Evolutionary conservation across 2,329 filamentous ascomycete species (phyloP), one percentile per base, ranked within the genome.

Genomic region (Aspergillus versicolor): DNA sequence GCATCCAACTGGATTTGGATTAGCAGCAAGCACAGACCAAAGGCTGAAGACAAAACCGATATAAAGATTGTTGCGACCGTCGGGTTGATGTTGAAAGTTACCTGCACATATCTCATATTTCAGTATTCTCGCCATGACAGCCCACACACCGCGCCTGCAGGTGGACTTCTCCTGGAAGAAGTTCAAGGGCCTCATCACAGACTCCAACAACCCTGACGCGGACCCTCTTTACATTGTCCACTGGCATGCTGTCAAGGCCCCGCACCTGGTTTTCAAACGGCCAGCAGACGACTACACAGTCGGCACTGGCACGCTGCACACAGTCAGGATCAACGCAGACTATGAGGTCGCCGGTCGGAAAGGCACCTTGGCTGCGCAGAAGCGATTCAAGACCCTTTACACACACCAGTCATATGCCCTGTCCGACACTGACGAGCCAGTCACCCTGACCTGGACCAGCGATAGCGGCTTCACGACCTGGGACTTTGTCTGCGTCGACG

Each of bases 401-500:
- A 67, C 65, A n/a, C 62, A 71, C 55, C 63, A 61, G 17, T 73
- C 70, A 1, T 44, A 59, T 24, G 59, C 63, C 12, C 63, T 62
- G 21, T 64, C 69, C 8, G 58, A 56, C 13, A 59, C 59, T 12
- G 61, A 58, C 19, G 48, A 55, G 1, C 65, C 67, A 0, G 58
- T 62, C 11, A 63, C 64, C 37, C 59, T 72, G 65, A 69, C 59
- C 22, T 72, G 70, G 70, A 64, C 61, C 11, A 66, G 66, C 27
- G 58, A 63, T 27, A 59, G 52, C 8, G 59, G 61, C 11, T 65
- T 69, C 41, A 70, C 65, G 53, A 65, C 46, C 5, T 72, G 69
- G 68, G 67, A 72, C 53, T 72, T 71, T 58, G 47, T 72, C 43
- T 71, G 67, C 41, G 52, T 66, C 3, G 66, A 70, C 46, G 67